phyloP scores from a whole-genome alignment of 768 basidiomycete species.

The Hericium rajendrae region DNA sequence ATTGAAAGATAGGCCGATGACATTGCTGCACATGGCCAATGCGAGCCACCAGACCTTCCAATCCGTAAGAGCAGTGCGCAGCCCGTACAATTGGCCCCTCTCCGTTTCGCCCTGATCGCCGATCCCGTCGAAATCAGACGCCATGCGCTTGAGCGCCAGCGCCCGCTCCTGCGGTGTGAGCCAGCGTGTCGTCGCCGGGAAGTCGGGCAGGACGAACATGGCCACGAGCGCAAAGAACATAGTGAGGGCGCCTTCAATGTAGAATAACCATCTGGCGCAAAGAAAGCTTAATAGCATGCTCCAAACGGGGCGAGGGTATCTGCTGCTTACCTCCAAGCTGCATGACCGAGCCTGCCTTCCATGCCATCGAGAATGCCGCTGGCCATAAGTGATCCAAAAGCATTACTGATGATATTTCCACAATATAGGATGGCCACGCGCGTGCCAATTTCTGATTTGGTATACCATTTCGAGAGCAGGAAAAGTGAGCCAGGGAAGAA shows the following conservation, averaged over 20 bases:
- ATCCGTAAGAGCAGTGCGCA: slow-evolving; percentile 56
- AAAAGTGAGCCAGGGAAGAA: slow-evolving; percentile 63
- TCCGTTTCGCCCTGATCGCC: slow-evolving; percentile 40
- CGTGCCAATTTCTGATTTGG: slow-evolving; percentile 53
- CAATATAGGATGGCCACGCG: slow-evolving; percentile 59
- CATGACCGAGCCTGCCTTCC: slow-evolving; percentile 54
- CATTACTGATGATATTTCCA: slow-evolving; percentile 69
- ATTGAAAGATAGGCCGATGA: slow-evolving; percentile 62
- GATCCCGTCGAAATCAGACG: slow-evolving; percentile 46
- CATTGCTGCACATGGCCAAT: slow-evolving; percentile 48
- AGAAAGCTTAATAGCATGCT: neutral
- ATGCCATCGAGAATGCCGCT: slow-evolving; percentile 63
- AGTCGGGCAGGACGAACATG: slow-evolving; percentile 62
- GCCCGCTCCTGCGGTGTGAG: slow-evolving; percentile 46
- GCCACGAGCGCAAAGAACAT: slow-evolving; percentile 41
- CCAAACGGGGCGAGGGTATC: neutral
- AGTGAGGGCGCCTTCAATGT: slow-evolving; percentile 51
- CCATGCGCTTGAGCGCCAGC: slow-evolving; percentile 51
- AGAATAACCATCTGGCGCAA: slow-evolving; percentile 53
- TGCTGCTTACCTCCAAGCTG: slow-evolving; percentile 56
- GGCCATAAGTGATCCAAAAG: slow-evolving; percentile 69
- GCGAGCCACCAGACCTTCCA: slow-evolving; percentile 82
- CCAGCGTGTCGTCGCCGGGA: slow-evolving; percentile 54
- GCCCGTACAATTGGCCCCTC: slow-evolving; percentile 31
- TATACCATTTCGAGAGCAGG: slow-evolving; percentile 63